phyloP scores from a whole-genome alignment of 2,329 filamentous ascomycete species.

The Botrytis aclada region DNA sequence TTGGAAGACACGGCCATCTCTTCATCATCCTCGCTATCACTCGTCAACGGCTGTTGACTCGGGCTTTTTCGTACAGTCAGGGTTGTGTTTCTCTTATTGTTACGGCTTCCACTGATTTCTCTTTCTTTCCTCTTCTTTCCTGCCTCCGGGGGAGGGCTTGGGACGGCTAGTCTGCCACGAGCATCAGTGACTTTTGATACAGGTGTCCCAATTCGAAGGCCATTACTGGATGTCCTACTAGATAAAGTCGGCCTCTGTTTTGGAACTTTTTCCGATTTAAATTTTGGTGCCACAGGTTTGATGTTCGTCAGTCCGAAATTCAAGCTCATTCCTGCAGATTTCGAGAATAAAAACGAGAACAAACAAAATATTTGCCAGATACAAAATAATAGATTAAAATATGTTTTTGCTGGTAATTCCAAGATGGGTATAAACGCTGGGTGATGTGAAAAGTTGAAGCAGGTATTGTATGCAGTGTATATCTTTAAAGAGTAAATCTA shows the following conservation, averaged over 20 bases:
- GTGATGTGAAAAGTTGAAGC: not conserved
- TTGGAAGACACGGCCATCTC: not conserved
- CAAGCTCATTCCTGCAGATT: slow-evolving; percentile 3
- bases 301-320: not conserved
- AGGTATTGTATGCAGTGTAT: not conserved
- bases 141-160: not conserved
- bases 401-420: not conserved
- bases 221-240: not conserved
- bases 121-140: slow-evolving; percentile 18
- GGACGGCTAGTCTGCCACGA: not conserved
- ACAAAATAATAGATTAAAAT: not conserved
- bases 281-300: not conserved
- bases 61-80: not conserved
- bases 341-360: not conserved
- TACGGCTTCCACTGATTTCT: not conserved
- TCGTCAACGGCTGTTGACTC: slow-evolving; percentile 10
- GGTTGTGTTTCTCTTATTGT: not conserved
- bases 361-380: not conserved
- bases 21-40: slow-evolving; percentile 17
- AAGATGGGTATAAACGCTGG: not conserved
- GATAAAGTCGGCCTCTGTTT: slow-evolving; percentile 3
- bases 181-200: not conserved
- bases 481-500: not conserved
- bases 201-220: not conserved
- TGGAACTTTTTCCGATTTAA: slow-evolving; percentile 8